Conservation (phyloP, 495 filamentous ascomycete genomes). For the Penicillium macrosclerotiorum region DNA sequence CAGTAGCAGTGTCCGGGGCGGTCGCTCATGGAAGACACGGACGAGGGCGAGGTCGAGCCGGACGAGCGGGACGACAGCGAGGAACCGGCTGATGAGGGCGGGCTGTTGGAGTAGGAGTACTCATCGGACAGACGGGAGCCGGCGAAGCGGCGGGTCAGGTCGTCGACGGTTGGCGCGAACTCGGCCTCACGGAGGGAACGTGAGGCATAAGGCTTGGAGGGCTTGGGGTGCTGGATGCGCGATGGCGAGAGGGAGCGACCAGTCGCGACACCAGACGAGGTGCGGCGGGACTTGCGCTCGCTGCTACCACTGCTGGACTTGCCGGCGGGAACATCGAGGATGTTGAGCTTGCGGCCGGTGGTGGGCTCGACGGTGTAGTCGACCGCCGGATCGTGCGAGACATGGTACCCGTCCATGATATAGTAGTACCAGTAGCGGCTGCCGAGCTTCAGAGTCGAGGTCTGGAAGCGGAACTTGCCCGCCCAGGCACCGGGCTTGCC, state of each 20-base stretch:
- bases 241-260: constrained; percentile 83
- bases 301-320: constrained; percentile 24
- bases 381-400: constrained; percentile 93
- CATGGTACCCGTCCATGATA: constrained; percentile 99
- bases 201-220: constrained; percentile 79
- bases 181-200: constrained; percentile 78
- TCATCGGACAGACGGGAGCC: constrained; percentile 69
- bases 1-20: constrained; percentile 74
- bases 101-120: constrained; percentile 59
- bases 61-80: constrained; percentile 72
- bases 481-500: constrained; percentile 85
- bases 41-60: constrained; percentile 67
- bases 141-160: constrained; percentile 71
- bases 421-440: constrained; percentile 99
- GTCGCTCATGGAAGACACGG: constrained; percentile 71
- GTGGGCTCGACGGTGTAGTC: constrained; percentile 91
- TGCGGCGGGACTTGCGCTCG: constrained; percentile 28
- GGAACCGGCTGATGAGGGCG: constrained; percentile 72
- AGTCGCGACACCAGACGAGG: constrained; percentile 67
- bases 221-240: constrained; percentile 88
- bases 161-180: constrained; percentile 67
- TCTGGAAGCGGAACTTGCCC: constrained; percentile 94
- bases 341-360: constrained; percentile 89
- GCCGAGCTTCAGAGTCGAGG: constrained; percentile 74
- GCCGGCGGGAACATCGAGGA: constrained; percentile 62